Base-by-base conservation (phyloP, 2,329 filamentous ascomycete genomes). In the Cladophialophora yegresii region DNA sequence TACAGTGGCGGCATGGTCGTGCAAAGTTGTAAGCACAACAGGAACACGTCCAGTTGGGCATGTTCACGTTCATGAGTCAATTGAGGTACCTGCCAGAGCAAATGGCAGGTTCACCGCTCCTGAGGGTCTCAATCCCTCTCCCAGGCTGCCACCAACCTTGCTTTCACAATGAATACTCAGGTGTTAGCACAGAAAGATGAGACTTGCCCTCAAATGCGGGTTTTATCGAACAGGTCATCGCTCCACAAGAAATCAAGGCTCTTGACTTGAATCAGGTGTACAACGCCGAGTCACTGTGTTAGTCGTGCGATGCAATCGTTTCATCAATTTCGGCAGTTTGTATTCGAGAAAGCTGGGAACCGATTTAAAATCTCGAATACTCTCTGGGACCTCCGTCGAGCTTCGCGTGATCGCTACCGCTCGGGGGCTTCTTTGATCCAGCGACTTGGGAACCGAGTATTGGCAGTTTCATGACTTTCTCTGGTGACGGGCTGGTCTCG, bases 321-420 rank as follows among this genome's bases (percentile, higher is more conserved):
- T n/a, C 51, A 33, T 30, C n/a, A 36, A 40, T 8, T 59, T 43
- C 40, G 57, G 32, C 51, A 33, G 23, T 12, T 54, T 8, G 51
- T 54, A 32, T 28, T 32, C 50, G 12, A 28, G 9, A 8, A 9
- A 16, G 7, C 4, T 61, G 28, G 16, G 53, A 43, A 57, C 28
- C 47, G 59, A 50, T 67, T 67, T 67, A 67, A 67, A 67, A 67
- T 67, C 65, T 62, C 49, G 16, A 55, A 50, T 59, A 64, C 36
- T 55, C 62, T 57, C 40, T 23, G 16, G 28, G 50, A 64, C 58
- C 57, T 56, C 51, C 54, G 26, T 56, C 60, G 33, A 40, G 51
- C 32, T 64, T 36, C 51, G 7, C 16, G 10, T 50, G 9, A 26
- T 51, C 57, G 57, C 57, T 53, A 36, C 57, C 54, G 61, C 61